These are phyloP conservation scores for Aspergillus conjunctus DNA, from an alignment of 495 filamentous ascomycete species.

Conservation along the genomic window DNA sequence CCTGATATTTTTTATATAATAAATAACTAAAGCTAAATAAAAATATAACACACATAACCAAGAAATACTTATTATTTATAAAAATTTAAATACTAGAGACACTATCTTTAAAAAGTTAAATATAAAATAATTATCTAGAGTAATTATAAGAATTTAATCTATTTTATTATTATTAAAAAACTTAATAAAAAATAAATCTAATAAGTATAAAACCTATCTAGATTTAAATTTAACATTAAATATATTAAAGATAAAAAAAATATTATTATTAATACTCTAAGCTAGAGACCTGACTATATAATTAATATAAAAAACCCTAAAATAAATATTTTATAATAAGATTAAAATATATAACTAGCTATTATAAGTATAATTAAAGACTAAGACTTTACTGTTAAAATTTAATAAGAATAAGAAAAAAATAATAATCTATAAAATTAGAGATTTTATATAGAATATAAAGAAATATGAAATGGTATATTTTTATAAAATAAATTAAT, in stretches of 20 bases:
- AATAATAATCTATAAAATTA: background rate
- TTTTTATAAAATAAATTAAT: conserved; percentile 3
- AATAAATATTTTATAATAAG: background rate
- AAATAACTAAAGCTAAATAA: background rate
- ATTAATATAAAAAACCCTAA: background rate
- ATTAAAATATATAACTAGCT: no score
- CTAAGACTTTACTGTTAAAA: no score
- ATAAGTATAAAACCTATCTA: background rate
- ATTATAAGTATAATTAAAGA: no score
- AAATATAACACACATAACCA: background rate
- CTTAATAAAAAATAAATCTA: no score
- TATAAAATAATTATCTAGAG: background rate
- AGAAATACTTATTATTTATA: conserved; percentile 3
- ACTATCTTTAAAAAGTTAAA: background rate
- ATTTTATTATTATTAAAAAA: no score
- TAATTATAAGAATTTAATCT: background rate
- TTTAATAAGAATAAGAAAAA: background rate
- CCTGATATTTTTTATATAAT: no score
- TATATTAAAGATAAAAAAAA: conserved; percentile 1
- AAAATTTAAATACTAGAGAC: conserved; percentile 6
- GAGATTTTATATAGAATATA: no score
- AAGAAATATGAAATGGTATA: background rate
- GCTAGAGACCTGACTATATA: background rate
- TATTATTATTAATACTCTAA: background rate
- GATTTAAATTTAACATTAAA: background rate